Evolutionary conservation across 768 basidiomycete genomes (phyloP).

Genomic region (Gloeophyllum trabeum): DNA sequence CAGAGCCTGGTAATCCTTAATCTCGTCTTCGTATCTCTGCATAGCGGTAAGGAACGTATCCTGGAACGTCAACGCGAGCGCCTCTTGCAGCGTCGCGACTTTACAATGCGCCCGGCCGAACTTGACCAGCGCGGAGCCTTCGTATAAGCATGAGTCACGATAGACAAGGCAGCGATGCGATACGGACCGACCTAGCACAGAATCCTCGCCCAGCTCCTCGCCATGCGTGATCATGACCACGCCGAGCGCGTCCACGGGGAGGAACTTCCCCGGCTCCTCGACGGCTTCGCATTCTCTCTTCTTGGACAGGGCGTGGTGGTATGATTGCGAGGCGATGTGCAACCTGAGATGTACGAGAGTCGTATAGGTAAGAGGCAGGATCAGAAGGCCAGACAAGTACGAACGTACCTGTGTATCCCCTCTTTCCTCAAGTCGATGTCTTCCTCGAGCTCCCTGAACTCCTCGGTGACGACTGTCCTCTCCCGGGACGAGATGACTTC

Average conservation of each 20-base stretch:
- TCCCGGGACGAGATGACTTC: slow-evolving; percentile 81
- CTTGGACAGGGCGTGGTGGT: slow-evolving; percentile 62
- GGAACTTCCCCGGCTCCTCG: slow-evolving; percentile 56
- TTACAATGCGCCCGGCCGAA: slow-evolving; percentile 81
- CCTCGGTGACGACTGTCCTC: slow-evolving; percentile 67
- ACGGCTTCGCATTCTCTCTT: slow-evolving; percentile 57
- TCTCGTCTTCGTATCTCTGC: slow-evolving; percentile 52
- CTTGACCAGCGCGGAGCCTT: slow-evolving; percentile 63
- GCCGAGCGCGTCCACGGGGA: slow-evolving; percentile 71
- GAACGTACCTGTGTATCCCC: slow-evolving; percentile 58
- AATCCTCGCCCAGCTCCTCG: slow-evolving; percentile 70
- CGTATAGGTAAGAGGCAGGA: background rate
- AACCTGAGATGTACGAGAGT: slow-evolving; percentile 33
- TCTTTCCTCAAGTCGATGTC: slow-evolving; percentile 75
- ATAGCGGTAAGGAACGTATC: slow-evolving; percentile 67
- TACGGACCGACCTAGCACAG: slow-evolving; percentile 33
- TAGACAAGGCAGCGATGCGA: background rate
- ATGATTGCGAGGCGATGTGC: slow-evolving; percentile 58
- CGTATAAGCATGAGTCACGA: background rate
- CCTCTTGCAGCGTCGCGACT: slow-evolving; percentile 76
- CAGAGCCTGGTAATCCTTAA: slow-evolving; percentile 73
- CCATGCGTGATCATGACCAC: slow-evolving; percentile 83
- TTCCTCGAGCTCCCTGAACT: slow-evolving; percentile 71
- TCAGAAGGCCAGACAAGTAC: slow-evolving; percentile 1
- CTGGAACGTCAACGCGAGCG: slow-evolving; percentile 58